phyloP scores from a whole-genome alignment of 2,329 filamentous ascomycete species.

The Arthrobotrys iridis region DNA sequence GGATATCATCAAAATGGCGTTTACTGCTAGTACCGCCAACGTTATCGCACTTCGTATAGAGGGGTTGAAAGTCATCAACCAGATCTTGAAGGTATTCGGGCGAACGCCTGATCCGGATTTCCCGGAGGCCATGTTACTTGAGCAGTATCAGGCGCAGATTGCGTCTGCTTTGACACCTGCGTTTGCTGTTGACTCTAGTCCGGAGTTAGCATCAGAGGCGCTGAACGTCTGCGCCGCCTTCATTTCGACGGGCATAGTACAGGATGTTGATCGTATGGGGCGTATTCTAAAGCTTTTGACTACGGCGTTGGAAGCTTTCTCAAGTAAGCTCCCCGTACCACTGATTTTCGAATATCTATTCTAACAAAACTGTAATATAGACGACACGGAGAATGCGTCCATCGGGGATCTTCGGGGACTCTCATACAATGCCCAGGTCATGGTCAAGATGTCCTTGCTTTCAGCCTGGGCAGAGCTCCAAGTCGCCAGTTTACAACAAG shows the following conservation, averaged over 20 bases:
- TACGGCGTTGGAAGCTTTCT: constrained; percentile 89
- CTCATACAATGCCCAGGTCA: constrained; percentile 94
- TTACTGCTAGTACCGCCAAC: constrained; percentile 93
- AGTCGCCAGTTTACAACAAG: constrained; percentile 90
- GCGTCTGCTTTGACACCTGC: constrained; percentile 95
- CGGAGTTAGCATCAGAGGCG: constrained; percentile 92
- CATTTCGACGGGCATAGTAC: constrained; percentile 95
- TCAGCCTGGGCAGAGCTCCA: constrained; percentile 97
- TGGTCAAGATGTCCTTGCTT: constrained; percentile 98
- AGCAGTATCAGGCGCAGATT: constrained; percentile 98
- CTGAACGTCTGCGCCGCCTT: constrained; percentile 98
- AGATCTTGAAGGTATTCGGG: constrained; percentile 93
- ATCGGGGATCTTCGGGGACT: constrained; percentile 94
- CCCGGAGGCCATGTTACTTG: constrained; percentile 91
- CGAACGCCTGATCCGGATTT: constrained; percentile 96
- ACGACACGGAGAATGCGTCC: constrained; percentile 78
- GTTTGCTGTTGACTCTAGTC: constrained; percentile 93
- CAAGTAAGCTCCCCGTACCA: constrained; percentile 65
- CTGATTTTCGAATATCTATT: background rate
- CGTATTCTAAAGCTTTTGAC: constrained; percentile 94
- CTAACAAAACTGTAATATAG: constrained; percentile 59
- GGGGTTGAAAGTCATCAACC: constrained; percentile 92
- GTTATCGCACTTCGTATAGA: constrained; percentile 89
- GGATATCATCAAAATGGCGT: constrained; percentile 95
- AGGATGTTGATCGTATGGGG: constrained; percentile 97